Percentiles rank a stretch among this genome's conserved stretches.
Conservation (phyloP, 192 early-diverging fungal genomes). For the Dispira simplex region DNA sequence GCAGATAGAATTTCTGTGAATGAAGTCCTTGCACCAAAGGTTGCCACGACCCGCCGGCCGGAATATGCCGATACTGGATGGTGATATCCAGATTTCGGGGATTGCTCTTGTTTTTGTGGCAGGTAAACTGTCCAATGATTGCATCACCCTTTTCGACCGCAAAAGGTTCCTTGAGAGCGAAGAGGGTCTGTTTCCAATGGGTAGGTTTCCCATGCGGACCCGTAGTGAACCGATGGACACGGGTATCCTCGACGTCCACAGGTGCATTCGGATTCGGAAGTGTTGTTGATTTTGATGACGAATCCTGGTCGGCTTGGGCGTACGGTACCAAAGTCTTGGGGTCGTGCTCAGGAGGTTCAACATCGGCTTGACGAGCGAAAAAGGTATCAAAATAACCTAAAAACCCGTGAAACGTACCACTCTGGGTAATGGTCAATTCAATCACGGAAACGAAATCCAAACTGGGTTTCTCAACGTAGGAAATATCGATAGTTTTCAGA, state of each 20-base stretch:
- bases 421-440: slow-evolving; percentile 38
- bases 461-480: slow-evolving; percentile 41
- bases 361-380: slow-evolving; percentile 40
- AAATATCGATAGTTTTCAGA: slow-evolving; percentile 59
- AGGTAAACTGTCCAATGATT: slow-evolving; percentile 43
- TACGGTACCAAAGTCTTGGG: slow-evolving; percentile 17
- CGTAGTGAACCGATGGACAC: slow-evolving; percentile 43
- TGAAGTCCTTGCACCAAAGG: no score
- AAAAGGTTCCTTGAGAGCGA: slow-evolving; percentile 50
- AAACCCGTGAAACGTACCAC: slow-evolving; percentile 56
- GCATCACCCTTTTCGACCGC: slow-evolving; percentile 29
- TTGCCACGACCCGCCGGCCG: not conserved
- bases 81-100: slow-evolving; percentile 55
- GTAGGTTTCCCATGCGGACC: slow-evolving; percentile 62
- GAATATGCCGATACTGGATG: slow-evolving; percentile 23
- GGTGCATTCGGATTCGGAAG: slow-evolving; percentile 16
- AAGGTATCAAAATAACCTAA: slow-evolving; percentile 91
- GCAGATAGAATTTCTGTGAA: no score
- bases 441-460: slow-evolving; percentile 64
- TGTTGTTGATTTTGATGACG: slow-evolving; percentile 2
- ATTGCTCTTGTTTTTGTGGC: slow-evolving; percentile 44
- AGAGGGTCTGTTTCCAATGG: slow-evolving; percentile 97
- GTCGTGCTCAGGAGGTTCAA: slow-evolving; percentile 1
- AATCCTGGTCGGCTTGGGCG: slow-evolving; percentile 13
- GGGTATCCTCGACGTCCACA: slow-evolving; percentile 18